Evolutionary conservation across 345 rosid species (phyloP).

Genomic region (Barbarea vulgaris): DNA sequence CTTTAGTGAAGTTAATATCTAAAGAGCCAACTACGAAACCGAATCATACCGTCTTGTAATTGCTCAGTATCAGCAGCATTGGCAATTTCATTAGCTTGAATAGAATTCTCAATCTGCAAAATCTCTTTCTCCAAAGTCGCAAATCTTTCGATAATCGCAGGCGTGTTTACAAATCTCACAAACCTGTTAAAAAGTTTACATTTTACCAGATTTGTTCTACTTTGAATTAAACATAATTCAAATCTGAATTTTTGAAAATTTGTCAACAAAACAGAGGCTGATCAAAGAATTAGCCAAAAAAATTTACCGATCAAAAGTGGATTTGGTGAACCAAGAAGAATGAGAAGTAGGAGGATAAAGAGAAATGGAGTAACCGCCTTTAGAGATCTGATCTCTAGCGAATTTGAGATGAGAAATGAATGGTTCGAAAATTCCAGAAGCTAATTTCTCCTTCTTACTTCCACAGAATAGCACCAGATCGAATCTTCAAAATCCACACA

Average conservation of each 20-base stretch:
- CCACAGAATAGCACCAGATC: slow-evolving; percentile 72
- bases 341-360: slow-evolving; percentile 57
- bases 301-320: slow-evolving; percentile 75
- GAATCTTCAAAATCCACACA: slow-evolving; percentile 50
- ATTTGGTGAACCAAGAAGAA: slow-evolving; percentile 84
- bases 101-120: slow-evolving; percentile 64
- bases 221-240: background rate
- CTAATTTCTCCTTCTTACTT: slow-evolving; percentile 74
- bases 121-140: slow-evolving; percentile 74
- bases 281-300: background rate
- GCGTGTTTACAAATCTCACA: slow-evolving; percentile 83
- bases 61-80: slow-evolving; percentile 39
- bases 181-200: slow-evolving; percentile 41
- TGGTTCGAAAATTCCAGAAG: slow-evolving; percentile 82
- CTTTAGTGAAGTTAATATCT: background rate
- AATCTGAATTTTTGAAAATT: background rate
- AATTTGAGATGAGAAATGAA: slow-evolving; percentile 75
- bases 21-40: too few relatives aligned
- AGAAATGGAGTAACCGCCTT: slow-evolving; percentile 84
- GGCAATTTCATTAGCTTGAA: slow-evolving; percentile 59
- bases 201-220: background rate
- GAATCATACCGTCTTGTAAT: slow-evolving; percentile 52
- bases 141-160: slow-evolving; percentile 89
- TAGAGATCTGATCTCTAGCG: slow-evolving; percentile 76
- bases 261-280: background rate